Conservation (phyloP, 1,139 yeast genomes). For the Diutina mesorugosa region DNA sequence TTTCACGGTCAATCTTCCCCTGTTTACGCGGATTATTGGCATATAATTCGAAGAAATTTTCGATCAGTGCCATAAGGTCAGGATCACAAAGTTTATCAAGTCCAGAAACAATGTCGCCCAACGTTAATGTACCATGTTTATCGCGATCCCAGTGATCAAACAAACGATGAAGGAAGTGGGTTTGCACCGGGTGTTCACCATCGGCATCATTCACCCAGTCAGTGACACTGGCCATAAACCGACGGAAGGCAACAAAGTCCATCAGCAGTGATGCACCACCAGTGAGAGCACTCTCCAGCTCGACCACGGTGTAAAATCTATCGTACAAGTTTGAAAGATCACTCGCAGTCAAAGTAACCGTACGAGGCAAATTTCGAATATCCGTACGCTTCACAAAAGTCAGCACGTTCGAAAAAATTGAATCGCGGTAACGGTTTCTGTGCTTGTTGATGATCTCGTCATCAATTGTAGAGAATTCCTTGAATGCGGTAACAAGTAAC, state of each 20-base stretch:
- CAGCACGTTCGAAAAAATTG: conserved; percentile 76
- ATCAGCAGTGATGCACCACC: conserved; percentile 61
- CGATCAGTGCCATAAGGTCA: conserved; percentile 69
- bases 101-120: conserved; percentile 64
- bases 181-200: conserved; percentile 9
- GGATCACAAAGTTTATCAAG: conserved; percentile 54
- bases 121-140: conserved; percentile 40
- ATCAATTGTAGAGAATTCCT: conserved; percentile 72
- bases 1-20: conserved; percentile 64
- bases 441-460: conserved; percentile 62
- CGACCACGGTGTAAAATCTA: conserved; percentile 69
- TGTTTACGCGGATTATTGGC: conserved; percentile 32
- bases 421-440: conserved; percentile 60
- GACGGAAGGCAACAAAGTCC: conserved; percentile 60
- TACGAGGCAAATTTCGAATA: conserved; percentile 68
- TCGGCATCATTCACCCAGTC: conserved; percentile 44
- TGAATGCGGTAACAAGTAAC: conserved; percentile 79
- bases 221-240: conserved; percentile 68
- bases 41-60: conserved; percentile 68
- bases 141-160: conserved; percentile 62
- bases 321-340: conserved; percentile 70
- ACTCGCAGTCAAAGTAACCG: conserved; percentile 42
- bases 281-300: conserved; percentile 42
- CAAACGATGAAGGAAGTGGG: conserved; percentile 47
- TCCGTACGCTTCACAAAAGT: conserved; percentile 88